A percentile compares a stretch with the other conserved stretches of the same genome.
Evolutionary conservation across 129 eudicot genomes (phyloP).

Genomic region (Solidago caesia): DNA sequence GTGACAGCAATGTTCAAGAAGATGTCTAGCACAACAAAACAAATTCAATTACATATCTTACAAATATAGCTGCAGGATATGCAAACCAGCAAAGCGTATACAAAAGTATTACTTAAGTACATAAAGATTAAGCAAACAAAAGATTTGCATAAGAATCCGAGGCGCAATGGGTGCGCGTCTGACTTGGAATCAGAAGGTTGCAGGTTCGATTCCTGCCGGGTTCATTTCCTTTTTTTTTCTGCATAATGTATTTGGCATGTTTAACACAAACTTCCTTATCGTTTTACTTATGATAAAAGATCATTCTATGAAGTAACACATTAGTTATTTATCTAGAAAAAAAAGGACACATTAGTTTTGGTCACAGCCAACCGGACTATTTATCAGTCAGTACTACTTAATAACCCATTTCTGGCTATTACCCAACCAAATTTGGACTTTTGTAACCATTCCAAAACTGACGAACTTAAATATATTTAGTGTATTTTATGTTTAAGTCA

Average conservation of each 20-base stretch:
- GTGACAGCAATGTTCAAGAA: not conserved
- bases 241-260: too few species aligned
- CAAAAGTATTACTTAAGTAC: not conserved
- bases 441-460: slow-evolving; percentile 1
- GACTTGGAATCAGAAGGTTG: slow-evolving; percentile 68
- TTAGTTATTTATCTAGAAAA: too few species aligned
- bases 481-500: not conserved
- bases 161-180: slow-evolving; percentile 19
- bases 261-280: too few species aligned
- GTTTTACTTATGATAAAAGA: too few species aligned
- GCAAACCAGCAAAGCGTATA: not conserved
- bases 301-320: too few species aligned
- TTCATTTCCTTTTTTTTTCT: slow-evolving; percentile 25
- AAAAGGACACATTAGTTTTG: too few species aligned
- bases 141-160: not conserved
- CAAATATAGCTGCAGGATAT: not conserved
- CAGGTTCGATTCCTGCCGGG: slow-evolving; percentile 80
- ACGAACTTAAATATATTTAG: not conserved
- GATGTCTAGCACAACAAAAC: not conserved
- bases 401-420: too few species aligned
- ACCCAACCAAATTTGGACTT: not conserved
- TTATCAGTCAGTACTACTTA: not conserved
- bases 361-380: too few species aligned
- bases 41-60: not conserved
- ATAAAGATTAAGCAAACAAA: too few species aligned